These are phyloP conservation scores for Heliamphora exappendiculata DNA, from an alignment of 148 eudicot genomes.

Conservation along the genomic window DNA sequence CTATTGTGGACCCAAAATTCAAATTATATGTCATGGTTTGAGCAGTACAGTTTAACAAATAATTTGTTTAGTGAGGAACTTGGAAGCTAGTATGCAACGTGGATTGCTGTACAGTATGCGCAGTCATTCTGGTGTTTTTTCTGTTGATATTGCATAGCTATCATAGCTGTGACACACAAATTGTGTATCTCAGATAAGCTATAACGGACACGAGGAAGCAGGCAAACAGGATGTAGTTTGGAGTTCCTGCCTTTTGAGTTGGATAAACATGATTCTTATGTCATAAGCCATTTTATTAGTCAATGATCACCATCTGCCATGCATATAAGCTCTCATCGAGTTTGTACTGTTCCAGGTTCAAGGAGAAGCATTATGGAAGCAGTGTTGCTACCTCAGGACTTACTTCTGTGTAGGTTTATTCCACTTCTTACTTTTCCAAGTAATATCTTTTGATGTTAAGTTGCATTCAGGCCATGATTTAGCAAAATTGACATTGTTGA, in stretches of 20 bases:
- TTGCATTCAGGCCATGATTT: not conserved
- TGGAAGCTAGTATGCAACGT: not conserved
- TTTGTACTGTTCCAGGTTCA: constrained; percentile 49
- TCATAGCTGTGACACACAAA: not conserved
- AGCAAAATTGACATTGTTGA: not conserved
- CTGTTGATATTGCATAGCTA: not conserved
- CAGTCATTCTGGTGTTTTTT: not conserved
- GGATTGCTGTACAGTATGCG: not conserved
- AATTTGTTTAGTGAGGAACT: not conserved
- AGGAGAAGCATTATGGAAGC: constrained; percentile 72
- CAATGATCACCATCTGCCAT: not conserved
- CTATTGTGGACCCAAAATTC: not conserved
- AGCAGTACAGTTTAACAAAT: not conserved
- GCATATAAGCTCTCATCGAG: not conserved
- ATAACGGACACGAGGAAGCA: constrained; percentile 91
- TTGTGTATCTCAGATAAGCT: constrained; percentile 52
- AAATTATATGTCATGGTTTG: not conserved
- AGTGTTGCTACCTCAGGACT: constrained; percentile 90
- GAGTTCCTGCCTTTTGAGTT: constrained; percentile 29
- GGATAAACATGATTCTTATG: not conserved
- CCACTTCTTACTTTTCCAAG: constrained; percentile 9
- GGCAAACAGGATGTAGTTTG: constrained; percentile 94
- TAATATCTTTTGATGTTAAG: constrained; percentile 7
- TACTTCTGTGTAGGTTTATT: constrained; percentile 86
- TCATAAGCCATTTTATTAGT: not conserved